Percentiles rank a stretch among this genome's conserved stretches.
Evolutionary conservation across 2,329 filamentous ascomycete species (phyloP).

Genomic region (Ceratocystis smalleyi): DNA sequence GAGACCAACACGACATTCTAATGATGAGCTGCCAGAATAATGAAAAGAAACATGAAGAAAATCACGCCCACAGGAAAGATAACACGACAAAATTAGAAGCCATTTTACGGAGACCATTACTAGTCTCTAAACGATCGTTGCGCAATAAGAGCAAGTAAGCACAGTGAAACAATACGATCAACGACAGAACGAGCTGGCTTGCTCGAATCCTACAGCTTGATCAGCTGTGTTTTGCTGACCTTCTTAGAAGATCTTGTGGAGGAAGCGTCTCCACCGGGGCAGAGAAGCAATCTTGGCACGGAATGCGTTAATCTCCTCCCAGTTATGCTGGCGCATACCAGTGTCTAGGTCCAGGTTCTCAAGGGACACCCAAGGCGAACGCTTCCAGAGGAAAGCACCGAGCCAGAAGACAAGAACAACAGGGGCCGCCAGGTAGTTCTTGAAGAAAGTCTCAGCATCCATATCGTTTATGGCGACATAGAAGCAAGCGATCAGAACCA

Average conservation of each 20-base stretch:
- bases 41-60: neutral
- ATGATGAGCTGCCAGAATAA: neutral
- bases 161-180: neutral
- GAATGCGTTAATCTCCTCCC: constrained; percentile 44
- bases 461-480: constrained; percentile 33
- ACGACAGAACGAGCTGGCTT: neutral
- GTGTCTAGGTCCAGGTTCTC: constrained; percentile 51
- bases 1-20: constrained; percentile 4
- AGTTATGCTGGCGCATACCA: constrained; percentile 49
- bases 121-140: neutral
- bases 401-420: constrained; percentile 40
- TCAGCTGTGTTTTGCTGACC: neutral
- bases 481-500: constrained; percentile 39
- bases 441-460: constrained; percentile 37
- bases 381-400: constrained; percentile 49
- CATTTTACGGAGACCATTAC: neutral
- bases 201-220: neutral
- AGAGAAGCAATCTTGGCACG: constrained; percentile 34
- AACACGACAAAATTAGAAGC: constrained; percentile 4
- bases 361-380: constrained; percentile 40
- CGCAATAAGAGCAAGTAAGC: neutral
- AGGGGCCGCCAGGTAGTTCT: constrained; percentile 36
- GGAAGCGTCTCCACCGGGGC: constrained; percentile 35
- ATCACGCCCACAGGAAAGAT: neutral
- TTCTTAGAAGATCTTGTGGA: constrained; percentile 27